Percentiles rank a stretch among this genome's conserved stretches.
These are phyloP conservation scores for Saccharomyces hybrid DNA, from an alignment of 1,139 yeast genomes.

Conservation along the genomic window DNA sequence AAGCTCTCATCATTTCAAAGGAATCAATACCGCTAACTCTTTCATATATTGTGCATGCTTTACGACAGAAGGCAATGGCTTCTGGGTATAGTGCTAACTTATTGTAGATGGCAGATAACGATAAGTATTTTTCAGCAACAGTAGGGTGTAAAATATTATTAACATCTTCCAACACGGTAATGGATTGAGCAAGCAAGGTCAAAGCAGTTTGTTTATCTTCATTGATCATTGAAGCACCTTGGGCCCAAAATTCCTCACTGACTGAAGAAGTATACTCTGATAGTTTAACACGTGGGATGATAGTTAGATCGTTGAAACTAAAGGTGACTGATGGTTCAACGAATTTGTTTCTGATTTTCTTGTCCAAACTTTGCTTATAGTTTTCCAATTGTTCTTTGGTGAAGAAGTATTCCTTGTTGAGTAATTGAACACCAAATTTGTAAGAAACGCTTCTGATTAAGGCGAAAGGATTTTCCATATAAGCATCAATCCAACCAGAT, in stretches of 20 bases:
- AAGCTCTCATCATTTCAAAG: conserved; percentile 63
- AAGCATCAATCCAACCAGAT: conserved; percentile 38
- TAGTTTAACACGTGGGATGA: conserved; percentile 70
- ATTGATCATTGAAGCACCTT: conserved; percentile 47
- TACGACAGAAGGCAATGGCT: conserved; percentile 65
- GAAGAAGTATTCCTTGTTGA: conserved; percentile 35
- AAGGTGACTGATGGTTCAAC: conserved; percentile 37
- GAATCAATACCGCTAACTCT: conserved; percentile 78
- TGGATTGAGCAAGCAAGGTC: conserved; percentile 58
- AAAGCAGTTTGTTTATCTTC: conserved; percentile 42
- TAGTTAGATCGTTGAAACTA: conserved; percentile 53
- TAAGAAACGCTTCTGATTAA: conserved; percentile 66
- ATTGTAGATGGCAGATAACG: conserved; percentile 59
- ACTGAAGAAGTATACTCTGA: conserved; percentile 58
- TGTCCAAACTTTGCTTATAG: too few species aligned
- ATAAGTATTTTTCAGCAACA: conserved; percentile 62
- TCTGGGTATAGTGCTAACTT: conserved; percentile 50
- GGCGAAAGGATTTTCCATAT: conserved; percentile 36
- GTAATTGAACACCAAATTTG: conserved; percentile 86
- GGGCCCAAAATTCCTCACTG: conserved; percentile 73
- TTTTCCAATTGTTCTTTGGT: conserved; percentile 35
- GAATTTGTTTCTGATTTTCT: conserved; percentile 23
- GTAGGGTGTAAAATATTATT: conserved; percentile 77
- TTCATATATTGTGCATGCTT: conserved; percentile 67
- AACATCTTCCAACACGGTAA: conserved; percentile 71